phyloP scores from a whole-genome alignment of 371 early-diverging fungal species.

The Apophysomyces sp. region DNA sequence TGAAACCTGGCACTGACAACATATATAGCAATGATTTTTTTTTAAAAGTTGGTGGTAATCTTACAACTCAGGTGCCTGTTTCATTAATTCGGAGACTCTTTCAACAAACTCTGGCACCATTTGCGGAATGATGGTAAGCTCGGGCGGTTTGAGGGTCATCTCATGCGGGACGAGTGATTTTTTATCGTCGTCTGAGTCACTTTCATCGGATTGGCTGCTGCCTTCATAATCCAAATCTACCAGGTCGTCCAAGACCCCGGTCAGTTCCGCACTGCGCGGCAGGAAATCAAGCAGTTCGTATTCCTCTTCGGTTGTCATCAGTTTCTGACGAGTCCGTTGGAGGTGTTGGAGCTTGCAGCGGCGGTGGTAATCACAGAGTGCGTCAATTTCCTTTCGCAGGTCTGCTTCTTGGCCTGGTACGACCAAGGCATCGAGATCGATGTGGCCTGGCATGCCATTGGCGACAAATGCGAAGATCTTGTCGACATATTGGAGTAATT shows the following conservation, averaged over 20 bases:
- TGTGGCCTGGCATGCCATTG: slow-evolving; percentile 23
- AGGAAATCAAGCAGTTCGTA: slow-evolving; percentile 24
- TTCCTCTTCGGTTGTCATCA: slow-evolving; percentile 20
- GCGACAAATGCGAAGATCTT: slow-evolving; percentile 26
- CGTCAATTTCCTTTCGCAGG: slow-evolving; percentile 36
- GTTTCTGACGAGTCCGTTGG: slow-evolving; percentile 38
- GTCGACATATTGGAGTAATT: slow-evolving; percentile 37
- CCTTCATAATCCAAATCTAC: slow-evolving; percentile 26
- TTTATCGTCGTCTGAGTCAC: slow-evolving; percentile 6
- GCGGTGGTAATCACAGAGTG: slow-evolving; percentile 27
- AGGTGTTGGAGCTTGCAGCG: slow-evolving; percentile 36
- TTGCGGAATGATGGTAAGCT: slow-evolving; percentile 17
- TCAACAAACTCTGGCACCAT: slow-evolving; percentile 19
- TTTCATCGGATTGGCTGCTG: slow-evolving; percentile 4
- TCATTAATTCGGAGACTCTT: slow-evolving; percentile 3
- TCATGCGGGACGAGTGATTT: slow-evolving; percentile 10
- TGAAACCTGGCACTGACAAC: too few species aligned
- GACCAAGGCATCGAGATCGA: slow-evolving; percentile 18
- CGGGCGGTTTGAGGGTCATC: slow-evolving; percentile 13
- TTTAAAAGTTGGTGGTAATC: neutral
- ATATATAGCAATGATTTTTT: neutral
- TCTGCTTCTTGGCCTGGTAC: slow-evolving; percentile 15
- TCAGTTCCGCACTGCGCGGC: slow-evolving; percentile 19
- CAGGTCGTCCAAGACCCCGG: slow-evolving; percentile 34
- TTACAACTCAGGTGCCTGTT: neutral